Evolutionary conservation across 2,329 filamentous ascomycete genomes (phyloP).

Genomic region (Colletotrichum chrysophilum): DNA sequence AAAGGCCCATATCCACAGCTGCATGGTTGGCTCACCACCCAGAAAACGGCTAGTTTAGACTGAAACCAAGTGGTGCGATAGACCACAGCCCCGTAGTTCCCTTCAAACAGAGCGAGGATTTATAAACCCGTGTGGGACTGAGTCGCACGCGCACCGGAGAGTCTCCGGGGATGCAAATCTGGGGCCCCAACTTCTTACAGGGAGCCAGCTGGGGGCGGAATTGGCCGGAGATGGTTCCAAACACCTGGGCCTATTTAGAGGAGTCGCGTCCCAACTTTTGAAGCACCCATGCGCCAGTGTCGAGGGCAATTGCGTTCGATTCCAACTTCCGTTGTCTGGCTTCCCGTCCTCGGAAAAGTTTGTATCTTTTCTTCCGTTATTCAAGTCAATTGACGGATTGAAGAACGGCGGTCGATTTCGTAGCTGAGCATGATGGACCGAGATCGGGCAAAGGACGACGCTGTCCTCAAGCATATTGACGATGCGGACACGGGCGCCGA

Average conservation of each 20-base stretch:
- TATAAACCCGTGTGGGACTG: conserved; percentile 5
- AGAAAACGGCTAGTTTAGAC: background rate
- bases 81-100: background rate
- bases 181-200: background rate
- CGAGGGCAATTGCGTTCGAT: background rate
- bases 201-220: background rate
- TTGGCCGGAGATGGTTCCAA: background rate
- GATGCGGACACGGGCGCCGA: conserved; percentile 26
- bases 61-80: background rate
- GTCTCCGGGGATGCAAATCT: background rate
- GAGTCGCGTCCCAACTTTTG: background rate
- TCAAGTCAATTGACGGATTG: background rate
- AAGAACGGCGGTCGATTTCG: background rate
- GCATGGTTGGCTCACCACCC: background rate
- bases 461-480: background rate
- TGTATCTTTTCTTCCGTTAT: background rate
- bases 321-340: background rate
- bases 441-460: background rate
- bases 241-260: background rate
- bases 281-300: background rate
- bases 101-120: background rate
- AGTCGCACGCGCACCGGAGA: background rate
- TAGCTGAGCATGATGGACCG: background rate
- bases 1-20: background rate
- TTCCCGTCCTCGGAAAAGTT: no score